These are phyloP conservation scores for Plasmodium ovale DNA, from an alignment of 169 alveolate species.

Conservation along the genomic window DNA sequence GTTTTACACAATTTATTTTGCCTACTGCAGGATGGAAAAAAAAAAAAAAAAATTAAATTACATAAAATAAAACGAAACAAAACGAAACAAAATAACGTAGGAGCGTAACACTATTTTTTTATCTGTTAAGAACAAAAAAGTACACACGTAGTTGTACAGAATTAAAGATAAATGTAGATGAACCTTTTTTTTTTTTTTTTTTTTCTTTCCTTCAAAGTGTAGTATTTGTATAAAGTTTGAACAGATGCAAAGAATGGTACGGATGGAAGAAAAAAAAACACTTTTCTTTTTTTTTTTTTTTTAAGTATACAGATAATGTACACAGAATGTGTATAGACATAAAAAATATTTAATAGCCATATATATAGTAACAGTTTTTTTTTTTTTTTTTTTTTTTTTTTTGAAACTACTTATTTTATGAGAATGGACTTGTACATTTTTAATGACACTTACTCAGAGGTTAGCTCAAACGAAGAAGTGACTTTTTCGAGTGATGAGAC, in stretches of 20 bases:
- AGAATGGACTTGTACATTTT: conserved; percentile 26
- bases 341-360: neutral
- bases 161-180: conserved; percentile 4
- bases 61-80: too few species aligned
- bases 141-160: conserved; percentile 1
- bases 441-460: conserved; percentile 17
- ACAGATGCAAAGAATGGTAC: conserved; percentile 17
- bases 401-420: too few species aligned
- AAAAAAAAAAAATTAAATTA: neutral
- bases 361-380: neutral
- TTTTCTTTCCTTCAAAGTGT: neutral
- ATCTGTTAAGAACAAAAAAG: neutral
- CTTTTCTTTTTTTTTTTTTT: too few species aligned
- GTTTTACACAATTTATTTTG: too few species aligned
- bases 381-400: too few species aligned
- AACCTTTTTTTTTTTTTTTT: neutral
- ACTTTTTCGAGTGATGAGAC: conserved; percentile 69
- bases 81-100: too few species aligned
- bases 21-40: neutral
- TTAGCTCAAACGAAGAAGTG: conserved; percentile 24
- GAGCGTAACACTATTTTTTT: neutral
- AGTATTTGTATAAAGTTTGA: neutral
- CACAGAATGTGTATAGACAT: too few species aligned
- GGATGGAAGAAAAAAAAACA: neutral
- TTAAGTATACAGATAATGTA: too few species aligned